Conservation (phyloP, 2,329 filamentous ascomycete genomes). For the Cladosporium sp. region DNA sequence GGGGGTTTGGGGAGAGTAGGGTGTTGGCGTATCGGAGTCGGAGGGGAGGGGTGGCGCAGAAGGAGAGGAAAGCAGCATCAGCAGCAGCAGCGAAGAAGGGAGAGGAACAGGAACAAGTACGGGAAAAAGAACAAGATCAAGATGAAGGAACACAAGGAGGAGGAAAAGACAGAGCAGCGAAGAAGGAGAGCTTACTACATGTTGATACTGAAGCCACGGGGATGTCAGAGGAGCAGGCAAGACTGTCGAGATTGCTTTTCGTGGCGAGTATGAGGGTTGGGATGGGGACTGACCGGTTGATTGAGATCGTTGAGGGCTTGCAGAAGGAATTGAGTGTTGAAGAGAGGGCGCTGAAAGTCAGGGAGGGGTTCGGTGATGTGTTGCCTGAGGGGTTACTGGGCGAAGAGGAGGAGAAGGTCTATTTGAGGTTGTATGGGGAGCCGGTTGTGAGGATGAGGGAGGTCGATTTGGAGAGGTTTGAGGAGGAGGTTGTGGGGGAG, state of each 20-base stretch:
- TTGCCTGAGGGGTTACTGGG: slow-evolving; percentile 72
- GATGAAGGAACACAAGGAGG: neutral
- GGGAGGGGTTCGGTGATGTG: slow-evolving; percentile 74
- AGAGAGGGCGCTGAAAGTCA: slow-evolving; percentile 32
- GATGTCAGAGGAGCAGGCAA: slow-evolving; percentile 5
- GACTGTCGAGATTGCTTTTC: slow-evolving; percentile 4
- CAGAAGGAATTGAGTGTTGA: slow-evolving; percentile 15
- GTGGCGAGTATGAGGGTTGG: slow-evolving; percentile 3
- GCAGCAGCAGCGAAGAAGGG: neutral
- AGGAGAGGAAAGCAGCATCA: neutral
- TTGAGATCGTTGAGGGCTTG: slow-evolving; percentile 7
- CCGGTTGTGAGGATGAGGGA: slow-evolving; percentile 65
- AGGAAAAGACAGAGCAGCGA: neutral
- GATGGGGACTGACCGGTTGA: slow-evolving; percentile 14
- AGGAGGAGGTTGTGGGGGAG: slow-evolving; percentile 33
- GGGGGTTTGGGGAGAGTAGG: neutral
- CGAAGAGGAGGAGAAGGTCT: slow-evolving; percentile 71
- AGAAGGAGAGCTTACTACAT: neutral
- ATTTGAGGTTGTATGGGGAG: slow-evolving; percentile 78
- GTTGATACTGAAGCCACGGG: neutral
- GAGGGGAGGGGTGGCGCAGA: neutral
- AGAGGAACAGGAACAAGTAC: neutral
- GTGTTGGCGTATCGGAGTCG: neutral
- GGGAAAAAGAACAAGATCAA: neutral
- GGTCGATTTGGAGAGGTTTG: slow-evolving; percentile 36